Conservation (phyloP, 208 protist species). For the Leishmania arabica region DNA sequence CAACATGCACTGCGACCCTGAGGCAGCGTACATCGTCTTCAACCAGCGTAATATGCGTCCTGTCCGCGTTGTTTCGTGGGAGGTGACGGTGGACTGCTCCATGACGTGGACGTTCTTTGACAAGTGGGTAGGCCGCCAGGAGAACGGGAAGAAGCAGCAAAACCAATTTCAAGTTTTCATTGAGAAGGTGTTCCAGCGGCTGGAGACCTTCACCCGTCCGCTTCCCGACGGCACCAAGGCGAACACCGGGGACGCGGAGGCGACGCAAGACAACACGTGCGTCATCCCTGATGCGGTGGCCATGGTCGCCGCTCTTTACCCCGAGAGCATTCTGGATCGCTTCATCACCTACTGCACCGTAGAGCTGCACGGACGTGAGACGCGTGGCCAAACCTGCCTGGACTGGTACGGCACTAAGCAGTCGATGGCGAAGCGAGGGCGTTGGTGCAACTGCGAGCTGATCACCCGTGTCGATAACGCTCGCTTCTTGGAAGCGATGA, state of each 20-base stretch:
- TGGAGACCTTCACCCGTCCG: slow-evolving; percentile 78
- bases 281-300: slow-evolving; percentile 85
- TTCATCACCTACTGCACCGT: slow-evolving; percentile 76
- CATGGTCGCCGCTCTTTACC: slow-evolving; percentile 59
- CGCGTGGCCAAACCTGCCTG: slow-evolving; percentile 68
- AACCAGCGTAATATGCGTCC: slow-evolving; percentile 57
- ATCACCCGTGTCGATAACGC: slow-evolving; percentile 34
- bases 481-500: slow-evolving; percentile 33
- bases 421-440: slow-evolving; percentile 83
- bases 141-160: slow-evolving; percentile 17
- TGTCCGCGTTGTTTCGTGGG: slow-evolving; percentile 71
- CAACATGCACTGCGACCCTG: slow-evolving; percentile 87
- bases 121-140: slow-evolving; percentile 49
- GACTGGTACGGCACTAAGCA: slow-evolving; percentile 90
- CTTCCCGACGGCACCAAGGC: slow-evolving; percentile 61
- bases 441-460: slow-evolving; percentile 76
- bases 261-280: slow-evolving; percentile 79
- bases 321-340: slow-evolving; percentile 55
- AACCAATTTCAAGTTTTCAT: slow-evolving; percentile 72
- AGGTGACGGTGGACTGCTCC: slow-evolving; percentile 77
- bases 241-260: slow-evolving; percentile 73
- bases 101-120: slow-evolving; percentile 83
- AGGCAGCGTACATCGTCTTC: slow-evolving; percentile 83
- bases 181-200: slow-evolving; percentile 68
- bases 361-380: slow-evolving; percentile 71